Percentiles rank a stretch among this genome's conserved stretches.
phyloP scores from a whole-genome alignment of 129 eudicot genomes.

The Flaveria brownii region DNA sequence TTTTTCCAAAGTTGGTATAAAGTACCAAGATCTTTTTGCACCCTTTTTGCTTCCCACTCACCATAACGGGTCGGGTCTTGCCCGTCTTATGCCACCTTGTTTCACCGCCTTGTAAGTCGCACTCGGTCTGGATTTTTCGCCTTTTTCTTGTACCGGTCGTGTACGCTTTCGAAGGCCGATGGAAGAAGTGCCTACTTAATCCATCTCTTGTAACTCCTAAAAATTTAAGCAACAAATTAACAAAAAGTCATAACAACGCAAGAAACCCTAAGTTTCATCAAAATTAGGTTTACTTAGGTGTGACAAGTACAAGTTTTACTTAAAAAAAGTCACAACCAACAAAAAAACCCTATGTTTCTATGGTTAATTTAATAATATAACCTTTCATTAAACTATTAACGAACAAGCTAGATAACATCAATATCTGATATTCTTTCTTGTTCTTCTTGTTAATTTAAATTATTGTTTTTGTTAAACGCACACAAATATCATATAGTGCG shows the following conservation, averaged over 20 bases:
- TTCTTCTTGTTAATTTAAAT: no score
- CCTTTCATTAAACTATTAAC: background rate
- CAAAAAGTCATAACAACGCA: background rate
- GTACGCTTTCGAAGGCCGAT: conserved; percentile 75
- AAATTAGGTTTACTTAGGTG: conserved; percentile 15
- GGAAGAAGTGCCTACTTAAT: conserved; percentile 64
- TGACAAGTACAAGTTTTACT: conserved; percentile 1
- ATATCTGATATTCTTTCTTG: background rate
- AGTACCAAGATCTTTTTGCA: conserved; percentile 74
- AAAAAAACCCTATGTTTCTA: background rate
- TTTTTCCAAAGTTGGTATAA: conserved; percentile 70
- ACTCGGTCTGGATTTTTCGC: conserved; percentile 56
- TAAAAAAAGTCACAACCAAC: conserved; percentile 8
- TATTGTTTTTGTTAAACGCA: no score
- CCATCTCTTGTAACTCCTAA: conserved; percentile 71
- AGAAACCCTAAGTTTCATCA: background rate
- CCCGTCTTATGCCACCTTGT: conserved; percentile 85
- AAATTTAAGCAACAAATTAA: background rate
- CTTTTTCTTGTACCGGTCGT: conserved; percentile 72
- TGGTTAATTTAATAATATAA: background rate
- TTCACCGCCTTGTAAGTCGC: conserved; percentile 56
- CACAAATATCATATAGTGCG: background rate
- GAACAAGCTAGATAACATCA: background rate
- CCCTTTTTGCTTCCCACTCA: conserved; percentile 50
- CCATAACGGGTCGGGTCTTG: conserved; percentile 58